Evolutionary conservation across 2,329 filamentous ascomycete species (phyloP).

Genomic region (Cryoendolithus antarcticus): DNA sequence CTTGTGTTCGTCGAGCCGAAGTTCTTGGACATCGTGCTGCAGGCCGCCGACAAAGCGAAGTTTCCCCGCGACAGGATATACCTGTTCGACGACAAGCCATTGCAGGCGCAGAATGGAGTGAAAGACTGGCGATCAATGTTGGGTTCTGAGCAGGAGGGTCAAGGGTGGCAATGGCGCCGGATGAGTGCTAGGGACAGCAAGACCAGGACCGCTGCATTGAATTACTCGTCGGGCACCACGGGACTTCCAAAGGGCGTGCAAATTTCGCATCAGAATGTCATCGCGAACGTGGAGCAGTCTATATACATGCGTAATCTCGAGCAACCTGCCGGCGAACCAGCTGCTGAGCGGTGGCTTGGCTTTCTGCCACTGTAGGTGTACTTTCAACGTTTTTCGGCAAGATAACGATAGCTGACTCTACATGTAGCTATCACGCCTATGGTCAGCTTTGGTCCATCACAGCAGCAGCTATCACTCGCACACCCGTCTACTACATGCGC

Average conservation of each 20-base stretch:
- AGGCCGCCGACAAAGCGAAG: slow-evolving; percentile 58
- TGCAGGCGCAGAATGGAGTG: slow-evolving; percentile 22
- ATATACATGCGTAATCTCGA: slow-evolving; percentile 27
- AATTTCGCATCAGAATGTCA: slow-evolving; percentile 70
- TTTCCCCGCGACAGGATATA: slow-evolving; percentile 62
- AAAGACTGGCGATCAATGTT: slow-evolving; percentile 33
- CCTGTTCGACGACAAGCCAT: slow-evolving; percentile 54
- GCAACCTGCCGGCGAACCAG: slow-evolving; percentile 9
- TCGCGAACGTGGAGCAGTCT: slow-evolving; percentile 48
- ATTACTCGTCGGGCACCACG: slow-evolving; percentile 83
- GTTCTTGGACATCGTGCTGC: slow-evolving; percentile 50
- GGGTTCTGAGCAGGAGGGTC: slow-evolving; percentile 40
- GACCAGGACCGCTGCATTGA: slow-evolving; percentile 68
- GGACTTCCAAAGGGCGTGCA: slow-evolving; percentile 86
- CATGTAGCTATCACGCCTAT: slow-evolving; percentile 18
- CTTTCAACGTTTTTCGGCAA: too few relatives aligned
- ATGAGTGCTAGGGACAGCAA: slow-evolving; percentile 52
- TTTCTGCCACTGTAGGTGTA: slow-evolving; percentile 16
- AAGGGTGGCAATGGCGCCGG: slow-evolving; percentile 53
- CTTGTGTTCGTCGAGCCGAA: slow-evolving; percentile 62
- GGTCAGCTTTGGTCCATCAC: slow-evolving; percentile 27
- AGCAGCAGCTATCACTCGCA: slow-evolving; percentile 19
- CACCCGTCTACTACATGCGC: slow-evolving; percentile 27
- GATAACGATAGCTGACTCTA: too few relatives aligned
- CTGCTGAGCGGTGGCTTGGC: slow-evolving; percentile 23